Evolutionary conservation across 768 basidiomycete genomes (phyloP), one percentile per base, ranked within the genome.

Genomic region (Podaxis carcinomalis): DNA sequence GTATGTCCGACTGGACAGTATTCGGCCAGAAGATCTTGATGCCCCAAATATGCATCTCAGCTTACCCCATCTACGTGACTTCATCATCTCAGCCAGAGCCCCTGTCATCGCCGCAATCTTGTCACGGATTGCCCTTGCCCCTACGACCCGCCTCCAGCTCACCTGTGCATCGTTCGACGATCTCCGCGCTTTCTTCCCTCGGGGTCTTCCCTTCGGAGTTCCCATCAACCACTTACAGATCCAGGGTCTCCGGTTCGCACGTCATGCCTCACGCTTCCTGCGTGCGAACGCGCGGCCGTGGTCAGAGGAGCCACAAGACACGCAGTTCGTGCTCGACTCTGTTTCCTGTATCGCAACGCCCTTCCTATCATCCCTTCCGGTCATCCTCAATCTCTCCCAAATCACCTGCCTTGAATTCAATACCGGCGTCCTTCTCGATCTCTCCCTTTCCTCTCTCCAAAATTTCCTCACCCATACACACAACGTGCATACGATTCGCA

Each of bases 321-420:
- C 59, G 6, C 27, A 65, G 2, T 65, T 73, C 51, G 66, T 67
- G 3, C 56, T 75, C 23, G 68, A 69, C 60, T 70, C 73, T 21
- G 67, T 69, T 0, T 68, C 68, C 0, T 59, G 57, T 16, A 59
- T 59, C 27, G 57, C 57, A 13, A 59, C 57, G 2, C 57, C 57
- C 10, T 59, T 59, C 50, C 25, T 59, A 3, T 59, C 36, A 4
- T 59, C 57, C 25, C 51, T 59, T 25, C 57, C 57, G 4, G 19
- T 51, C 50, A 51, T 69, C 23, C 58, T 70, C 57, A 63, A 66
- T 59, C 67, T 70, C 19, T 59, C 65, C 9, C 57, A 47, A 27
- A 65, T 76, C 28, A 74, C 70, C 0, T 68, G 61, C 19, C 64
- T 77, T 39, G 75, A 76, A 63, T 59, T 78, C 14, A 69, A 69